Base-by-base conservation (phyloP, 495 filamentous ascomycete species). In the Penicillium paxilli region DNA sequence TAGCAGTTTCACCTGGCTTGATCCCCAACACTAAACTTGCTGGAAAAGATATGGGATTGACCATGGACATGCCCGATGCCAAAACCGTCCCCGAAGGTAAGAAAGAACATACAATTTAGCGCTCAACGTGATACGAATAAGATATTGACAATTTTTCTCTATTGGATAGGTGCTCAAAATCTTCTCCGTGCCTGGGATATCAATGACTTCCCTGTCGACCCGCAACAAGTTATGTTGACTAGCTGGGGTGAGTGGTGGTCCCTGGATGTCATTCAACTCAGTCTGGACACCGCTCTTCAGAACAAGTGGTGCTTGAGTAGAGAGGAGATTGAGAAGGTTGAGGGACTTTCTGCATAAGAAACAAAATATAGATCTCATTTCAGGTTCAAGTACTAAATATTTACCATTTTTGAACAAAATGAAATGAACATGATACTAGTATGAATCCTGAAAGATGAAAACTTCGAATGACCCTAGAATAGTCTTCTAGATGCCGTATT, bases 241-340 rank as follows among this genome's bases (percentile, higher is more conserved):
- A 69, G 66, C 38, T 69, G 66, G 66, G 66, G 66, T 21, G 66
- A 69, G 35, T 69, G 66, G 66, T 69, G 66, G 66, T 53, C 66
- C 5, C 64, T 49, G 47, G 60, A 66, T 59, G 66, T 66, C 10
- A 62, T 62, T 50, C 52, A 54, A 3, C 9, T 54, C 14, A 64
- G 60, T 23, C 57, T 69, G 21, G 66, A 69, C 28, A 16, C 19
- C 2, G 40, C 38, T 4, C 32, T 69, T 20, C 66, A 69, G 41
- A 49, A 58, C 22, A 69, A 65, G 17, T 69, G 66, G 66, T 69
- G 66, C 24, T 53, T 48, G 54, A 57, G 60, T 25, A 59, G 52
- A 44, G 63, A 64, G 19, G 51, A 64, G 26, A 69, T 69, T 49
- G 66, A 69, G 44, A 55, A 55, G 35, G 35, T 48, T 0, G 66